Conservation (phyloP, 225 moss, liverwort and hornwort genomes). For the Straminergon stramineum region DNA sequence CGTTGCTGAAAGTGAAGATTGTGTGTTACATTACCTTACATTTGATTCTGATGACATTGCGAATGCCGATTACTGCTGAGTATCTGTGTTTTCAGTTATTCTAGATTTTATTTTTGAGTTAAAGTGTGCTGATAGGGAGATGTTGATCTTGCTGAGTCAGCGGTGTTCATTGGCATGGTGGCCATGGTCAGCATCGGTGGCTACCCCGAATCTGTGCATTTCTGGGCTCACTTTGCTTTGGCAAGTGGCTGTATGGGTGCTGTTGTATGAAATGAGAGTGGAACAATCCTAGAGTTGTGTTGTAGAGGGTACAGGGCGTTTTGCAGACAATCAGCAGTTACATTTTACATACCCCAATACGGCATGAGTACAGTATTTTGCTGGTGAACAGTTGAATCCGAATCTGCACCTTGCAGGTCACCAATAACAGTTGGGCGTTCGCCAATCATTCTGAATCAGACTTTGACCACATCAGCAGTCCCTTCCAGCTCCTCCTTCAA, state of each 20-base stretch:
- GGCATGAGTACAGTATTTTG: neutral
- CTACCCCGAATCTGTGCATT: neutral
- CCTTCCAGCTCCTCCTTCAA: neutral
- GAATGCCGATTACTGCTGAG: neutral
- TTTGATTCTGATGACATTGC: neutral
- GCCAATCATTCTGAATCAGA: conserved; percentile 23
- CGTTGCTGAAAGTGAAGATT: neutral
- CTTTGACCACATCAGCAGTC: conserved; percentile 15
- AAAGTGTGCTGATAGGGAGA: neutral
- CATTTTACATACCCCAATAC: neutral
- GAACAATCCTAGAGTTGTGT: neutral
- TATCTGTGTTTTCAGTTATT: neutral
- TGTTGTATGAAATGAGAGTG: neutral
- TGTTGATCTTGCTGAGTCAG: neutral
- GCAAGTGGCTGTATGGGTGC: neutral
- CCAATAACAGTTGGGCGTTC: conserved; percentile 8
- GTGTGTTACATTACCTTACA: neutral
- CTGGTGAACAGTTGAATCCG: conserved; percentile 2
- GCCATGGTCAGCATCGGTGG: neutral
- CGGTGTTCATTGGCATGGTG: neutral
- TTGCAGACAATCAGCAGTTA: conserved; percentile 1
- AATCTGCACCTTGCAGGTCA: conserved; percentile 10
- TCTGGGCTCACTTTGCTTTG: neutral
- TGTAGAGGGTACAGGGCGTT: neutral
- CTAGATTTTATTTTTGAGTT: neutral